These are phyloP conservation scores for Scytalidium lignicola DNA, from an alignment of 2,329 filamentous ascomycete species.

Conservation along the genomic window DNA sequence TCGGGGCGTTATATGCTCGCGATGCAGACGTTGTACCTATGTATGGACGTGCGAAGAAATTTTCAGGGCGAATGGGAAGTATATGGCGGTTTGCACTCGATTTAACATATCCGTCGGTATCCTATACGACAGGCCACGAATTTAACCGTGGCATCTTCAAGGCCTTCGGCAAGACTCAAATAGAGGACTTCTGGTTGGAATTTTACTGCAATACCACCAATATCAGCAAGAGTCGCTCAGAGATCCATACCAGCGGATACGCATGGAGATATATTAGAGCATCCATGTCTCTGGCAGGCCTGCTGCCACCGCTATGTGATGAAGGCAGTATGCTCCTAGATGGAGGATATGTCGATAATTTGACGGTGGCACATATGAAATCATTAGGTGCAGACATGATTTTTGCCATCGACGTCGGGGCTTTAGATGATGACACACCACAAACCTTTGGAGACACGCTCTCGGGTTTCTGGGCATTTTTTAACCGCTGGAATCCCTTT, in stretches of 20 bases:
- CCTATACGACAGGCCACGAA: conserved; percentile 96
- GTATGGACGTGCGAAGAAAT: conserved; percentile 95
- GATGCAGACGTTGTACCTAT: conserved; percentile 97
- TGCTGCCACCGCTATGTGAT: conserved; percentile 90
- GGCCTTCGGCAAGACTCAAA: conserved; percentile 92
- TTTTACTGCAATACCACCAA: conserved; percentile 99
- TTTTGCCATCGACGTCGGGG: conserved; percentile 92
- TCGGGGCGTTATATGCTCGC: conserved; percentile 89
- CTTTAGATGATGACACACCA: conserved; percentile 84
- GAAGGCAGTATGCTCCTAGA: conserved; percentile 96
- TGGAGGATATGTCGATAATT: conserved; percentile 93
- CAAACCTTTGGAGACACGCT: conserved; percentile 92
- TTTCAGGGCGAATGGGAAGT: conserved; percentile 96
- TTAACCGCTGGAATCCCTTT: conserved; percentile 97
- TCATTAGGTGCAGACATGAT: conserved; percentile 87
- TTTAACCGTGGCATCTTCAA: conserved; percentile 99
- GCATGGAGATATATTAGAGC: conserved; percentile 96
- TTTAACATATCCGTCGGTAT: conserved; percentile 90
- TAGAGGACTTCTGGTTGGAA: conserved; percentile 98
- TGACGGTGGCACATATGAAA: conserved; percentile 97
- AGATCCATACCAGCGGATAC: conserved; percentile 94
- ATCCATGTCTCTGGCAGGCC: conserved; percentile 91
- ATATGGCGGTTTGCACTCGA: conserved; percentile 98
- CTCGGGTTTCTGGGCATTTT: conserved; percentile 88
- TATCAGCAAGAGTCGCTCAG: conserved; percentile 86